These are phyloP conservation scores for Suillus plorans DNA, from an alignment of 768 basidiomycete species.

Conservation along the genomic window DNA sequence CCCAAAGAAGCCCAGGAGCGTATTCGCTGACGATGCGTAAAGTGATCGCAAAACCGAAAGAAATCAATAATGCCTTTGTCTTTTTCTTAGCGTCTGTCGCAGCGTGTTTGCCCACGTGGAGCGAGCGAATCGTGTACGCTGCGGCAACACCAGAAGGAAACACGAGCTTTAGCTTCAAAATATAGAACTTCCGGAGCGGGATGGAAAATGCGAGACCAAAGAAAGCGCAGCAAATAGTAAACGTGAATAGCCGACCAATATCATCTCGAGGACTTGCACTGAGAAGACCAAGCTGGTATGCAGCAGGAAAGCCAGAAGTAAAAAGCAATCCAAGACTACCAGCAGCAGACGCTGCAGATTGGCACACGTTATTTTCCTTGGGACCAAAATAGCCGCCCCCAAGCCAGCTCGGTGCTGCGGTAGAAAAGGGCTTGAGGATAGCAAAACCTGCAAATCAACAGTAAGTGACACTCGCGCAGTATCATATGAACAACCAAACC, in stretches of 20 bases:
- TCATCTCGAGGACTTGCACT: constrained; percentile 47
- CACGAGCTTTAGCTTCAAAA: constrained; percentile 59
- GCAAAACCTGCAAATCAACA: constrained; percentile 34
- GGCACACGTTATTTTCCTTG: constrained; percentile 49
- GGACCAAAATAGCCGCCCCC: constrained; percentile 58
- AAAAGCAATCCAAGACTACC: constrained; percentile 61
- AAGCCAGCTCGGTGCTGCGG: constrained; percentile 43
- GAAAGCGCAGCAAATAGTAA: constrained; percentile 54
- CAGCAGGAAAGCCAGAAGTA: constrained; percentile 59
- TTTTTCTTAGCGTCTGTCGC: constrained; percentile 55
- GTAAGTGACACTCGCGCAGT: constrained; percentile 40
- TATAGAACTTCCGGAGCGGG: constrained; percentile 60
- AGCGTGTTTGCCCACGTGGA: constrained; percentile 52
- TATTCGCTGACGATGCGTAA: constrained; percentile 57
- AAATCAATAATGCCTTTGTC: constrained; percentile 46
- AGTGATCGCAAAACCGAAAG: constrained; percentile 47
- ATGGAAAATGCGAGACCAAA: constrained; percentile 69
- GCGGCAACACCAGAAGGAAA: constrained; percentile 69
- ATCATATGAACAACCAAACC: constrained; percentile 2
- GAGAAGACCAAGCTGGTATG: constrained; percentile 55
- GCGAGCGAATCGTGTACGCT: constrained; percentile 61
- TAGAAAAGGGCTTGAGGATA: constrained; percentile 57
- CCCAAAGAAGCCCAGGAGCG: constrained; percentile 58
- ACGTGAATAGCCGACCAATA: constrained; percentile 54
- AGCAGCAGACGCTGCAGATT: constrained; percentile 37